phyloP scores from a whole-genome alignment of 768 basidiomycete species.

The Boletus insuetus region DNA sequence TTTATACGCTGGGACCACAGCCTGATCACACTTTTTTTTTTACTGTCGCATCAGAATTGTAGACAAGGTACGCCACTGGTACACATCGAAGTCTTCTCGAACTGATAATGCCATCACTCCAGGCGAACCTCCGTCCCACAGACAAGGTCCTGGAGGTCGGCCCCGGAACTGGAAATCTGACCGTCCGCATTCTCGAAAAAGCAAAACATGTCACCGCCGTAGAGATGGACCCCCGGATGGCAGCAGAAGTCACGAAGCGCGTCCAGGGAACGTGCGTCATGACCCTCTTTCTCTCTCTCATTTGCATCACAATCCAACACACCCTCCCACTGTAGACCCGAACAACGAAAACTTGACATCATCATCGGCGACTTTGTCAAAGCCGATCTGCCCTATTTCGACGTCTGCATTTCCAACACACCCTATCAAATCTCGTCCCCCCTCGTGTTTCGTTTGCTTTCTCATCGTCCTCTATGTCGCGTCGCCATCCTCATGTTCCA shows the following conservation, averaged over 20 bases:
- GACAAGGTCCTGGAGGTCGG: conserved; percentile 97
- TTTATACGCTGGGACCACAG: conserved; percentile 19
- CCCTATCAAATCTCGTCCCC: conserved; percentile 99
- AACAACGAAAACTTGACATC: conserved; percentile 92
- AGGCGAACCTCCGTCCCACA: conserved; percentile 91
- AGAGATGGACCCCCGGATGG: conserved; percentile 99
- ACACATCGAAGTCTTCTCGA: not conserved
- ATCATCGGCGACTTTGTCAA: conserved; percentile 98
- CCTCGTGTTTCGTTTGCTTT: conserved; percentile 93
- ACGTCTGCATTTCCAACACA: conserved; percentile 98
- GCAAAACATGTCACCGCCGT: conserved; percentile 91
- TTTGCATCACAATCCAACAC: not conserved
- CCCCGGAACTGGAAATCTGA: conserved; percentile 96
- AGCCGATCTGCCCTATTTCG: conserved; percentile 96
- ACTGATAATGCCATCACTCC: conserved; percentile 6
- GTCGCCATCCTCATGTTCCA: conserved; percentile 99
- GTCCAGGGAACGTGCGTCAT: conserved; percentile 93
- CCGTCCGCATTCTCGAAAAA: conserved; percentile 89
- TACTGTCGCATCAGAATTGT: conserved; percentile 44
- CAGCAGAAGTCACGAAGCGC: conserved; percentile 93
- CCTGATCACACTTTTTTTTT: conserved; percentile 12
- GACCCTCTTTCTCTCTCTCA: not conserved
- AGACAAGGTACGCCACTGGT: conserved; percentile 45
- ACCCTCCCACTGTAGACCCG: conserved; percentile 56
- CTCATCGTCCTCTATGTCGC: conserved; percentile 91